Evolutionary conservation across 192 early-diverging fungal genomes (phyloP), one percentile per base, ranked within the genome.

Genomic region (Podila epigama): DNA sequence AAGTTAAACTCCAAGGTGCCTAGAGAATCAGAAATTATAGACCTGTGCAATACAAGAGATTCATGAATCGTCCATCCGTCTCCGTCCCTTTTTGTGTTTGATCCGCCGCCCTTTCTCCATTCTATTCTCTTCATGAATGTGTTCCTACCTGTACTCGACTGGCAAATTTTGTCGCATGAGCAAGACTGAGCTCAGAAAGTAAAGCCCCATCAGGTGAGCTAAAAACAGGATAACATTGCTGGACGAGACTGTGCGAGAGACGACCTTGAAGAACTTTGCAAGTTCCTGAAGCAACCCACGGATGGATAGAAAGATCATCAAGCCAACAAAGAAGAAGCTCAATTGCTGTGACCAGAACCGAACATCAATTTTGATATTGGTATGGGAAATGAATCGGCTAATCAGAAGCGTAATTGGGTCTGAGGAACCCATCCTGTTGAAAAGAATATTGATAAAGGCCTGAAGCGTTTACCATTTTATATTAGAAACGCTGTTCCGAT

Each of bases 161-260:
- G 96, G 95, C 65, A 98, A 52, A 51, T 86, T 95, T 80, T 93
- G 89, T 58, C 95, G 89, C 90, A 98, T 92, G 91, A 97, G 94
- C 32, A 98, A 79, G 10, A 98, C 90, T 1, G 92, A 90, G n/a
- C 89, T 91, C 22, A 96, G 79, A 78, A 96, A 94, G 79, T 98
- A 98, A 70, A 95, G 92, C 50, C 93, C 93, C 91, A 97, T 93
- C 35, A 97, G 87, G 63, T 95, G 92, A 3, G 96, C 90, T 56
- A 96, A 80, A 52, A 94, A 87, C 28, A 96, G 69, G 1, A 96
- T 88, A 13, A 94, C 83, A 60, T 89, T 90, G 57, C 89, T 91
- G 18, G 89, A 89, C 5, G 91, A 92, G 15, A 96, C 69, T 25
- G 90, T 86, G 16, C 84, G 82, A 16, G 89, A 89, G 59, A 93